phyloP scores from a whole-genome alignment of 345 rosid genomes.

The Gossypium turneri region DNA sequence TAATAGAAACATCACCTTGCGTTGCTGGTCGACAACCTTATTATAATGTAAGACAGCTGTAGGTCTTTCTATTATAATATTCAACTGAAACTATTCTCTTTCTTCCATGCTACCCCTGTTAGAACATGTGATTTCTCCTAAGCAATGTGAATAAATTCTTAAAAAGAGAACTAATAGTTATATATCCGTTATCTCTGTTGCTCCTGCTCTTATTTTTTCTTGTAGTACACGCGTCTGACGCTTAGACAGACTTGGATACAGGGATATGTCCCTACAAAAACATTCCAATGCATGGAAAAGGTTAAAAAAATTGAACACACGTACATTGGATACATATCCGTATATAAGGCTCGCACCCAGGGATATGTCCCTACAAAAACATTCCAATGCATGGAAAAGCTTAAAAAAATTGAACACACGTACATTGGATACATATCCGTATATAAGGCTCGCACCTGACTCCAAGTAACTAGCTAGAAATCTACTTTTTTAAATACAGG shows the following conservation, averaged over 20 bases:
- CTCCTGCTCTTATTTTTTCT: too few relatives aligned
- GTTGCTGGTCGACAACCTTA: conserved; percentile 54
- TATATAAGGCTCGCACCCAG: too few relatives aligned
- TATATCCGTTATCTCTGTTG: background rate
- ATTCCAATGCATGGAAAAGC: too few relatives aligned
- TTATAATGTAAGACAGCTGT: conserved; percentile 55
- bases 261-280: background rate
- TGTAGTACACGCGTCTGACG: background rate
- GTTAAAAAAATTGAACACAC: background rate
- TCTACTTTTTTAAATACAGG: too few relatives aligned
- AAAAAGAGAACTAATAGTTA: background rate
- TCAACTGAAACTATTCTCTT: background rate
- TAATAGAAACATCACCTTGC: conserved; percentile 90
- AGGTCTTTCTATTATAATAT: background rate
- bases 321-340: too few relatives aligned
- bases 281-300: background rate
- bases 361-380: too few relatives aligned
- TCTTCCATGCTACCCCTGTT: background rate
- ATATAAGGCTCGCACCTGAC: too few relatives aligned
- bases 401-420: too few relatives aligned
- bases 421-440: too few relatives aligned
- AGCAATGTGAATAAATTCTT: background rate
- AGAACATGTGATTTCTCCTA: background rate
- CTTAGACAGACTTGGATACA: background rate
- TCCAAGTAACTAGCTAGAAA: too few relatives aligned